Conservation (phyloP, 2,329 filamentous ascomycete genomes). For the Magnaporthiopsis incrustans region DNA sequence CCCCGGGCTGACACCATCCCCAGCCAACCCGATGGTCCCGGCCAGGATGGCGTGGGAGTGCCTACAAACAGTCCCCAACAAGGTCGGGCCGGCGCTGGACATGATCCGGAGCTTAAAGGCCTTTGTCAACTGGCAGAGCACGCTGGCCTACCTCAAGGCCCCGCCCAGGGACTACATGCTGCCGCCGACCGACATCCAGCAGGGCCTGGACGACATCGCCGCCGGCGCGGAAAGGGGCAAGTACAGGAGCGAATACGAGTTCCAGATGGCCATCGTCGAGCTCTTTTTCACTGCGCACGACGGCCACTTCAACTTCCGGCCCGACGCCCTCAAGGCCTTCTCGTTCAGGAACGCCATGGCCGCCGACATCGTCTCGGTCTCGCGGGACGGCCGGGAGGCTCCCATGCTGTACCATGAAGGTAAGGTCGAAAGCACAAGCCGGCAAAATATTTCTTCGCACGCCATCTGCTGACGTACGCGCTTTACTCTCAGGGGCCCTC, state of each 20-base stretch:
- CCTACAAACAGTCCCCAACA: conserved; percentile 17
- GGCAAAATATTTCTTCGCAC: not conserved
- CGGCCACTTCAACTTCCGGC: conserved; percentile 32
- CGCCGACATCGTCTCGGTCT: conserved; percentile 29
- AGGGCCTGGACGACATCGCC: conserved; percentile 23
- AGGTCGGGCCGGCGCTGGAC: conserved; percentile 23
- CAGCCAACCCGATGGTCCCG: conserved; percentile 23
- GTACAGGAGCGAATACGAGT: conserved; percentile 31
- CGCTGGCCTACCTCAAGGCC: conserved; percentile 28
- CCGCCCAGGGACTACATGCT: conserved; percentile 28
- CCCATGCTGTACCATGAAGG: conserved; percentile 30
- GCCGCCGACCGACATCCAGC: conserved; percentile 29
- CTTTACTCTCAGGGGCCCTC: not conserved
- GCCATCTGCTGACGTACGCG: not conserved
- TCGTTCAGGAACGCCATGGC: conserved; percentile 2
- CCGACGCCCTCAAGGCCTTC: conserved; percentile 26
- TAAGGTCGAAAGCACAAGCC: not conserved
- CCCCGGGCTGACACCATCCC: not conserved
- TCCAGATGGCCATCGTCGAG: conserved; percentile 29
- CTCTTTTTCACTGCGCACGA: conserved; percentile 31
- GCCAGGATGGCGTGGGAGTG: conserved; percentile 31
- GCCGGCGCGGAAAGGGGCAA: conserved; percentile 22
- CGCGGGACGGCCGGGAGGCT: conserved; percentile 21
- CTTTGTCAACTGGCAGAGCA: conserved; percentile 33
- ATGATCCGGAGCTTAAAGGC: conserved; percentile 30